These are phyloP conservation scores for Balamuthia mandrillaris DNA, from an alignment of 208 protist genomes.

Conservation along the genomic window DNA sequence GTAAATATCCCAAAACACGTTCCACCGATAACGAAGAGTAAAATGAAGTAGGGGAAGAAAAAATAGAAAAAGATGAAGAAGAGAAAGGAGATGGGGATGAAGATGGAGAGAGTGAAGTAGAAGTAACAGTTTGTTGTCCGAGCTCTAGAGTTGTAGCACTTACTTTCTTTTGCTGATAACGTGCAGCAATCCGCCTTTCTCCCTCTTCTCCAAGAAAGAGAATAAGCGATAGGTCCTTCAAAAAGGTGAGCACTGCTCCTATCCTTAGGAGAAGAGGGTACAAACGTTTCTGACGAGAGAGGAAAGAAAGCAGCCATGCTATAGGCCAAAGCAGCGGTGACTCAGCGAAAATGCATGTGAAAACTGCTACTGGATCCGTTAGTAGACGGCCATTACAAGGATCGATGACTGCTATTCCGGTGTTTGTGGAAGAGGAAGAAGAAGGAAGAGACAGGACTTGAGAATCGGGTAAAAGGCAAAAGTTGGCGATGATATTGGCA, in stretches of 20 bases:
- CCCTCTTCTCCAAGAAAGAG: too few relatives aligned
- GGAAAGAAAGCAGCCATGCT: background rate
- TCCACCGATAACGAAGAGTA: background rate
- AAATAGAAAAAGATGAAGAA: background rate
- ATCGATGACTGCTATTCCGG: too few relatives aligned
- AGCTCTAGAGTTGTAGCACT: too few relatives aligned
- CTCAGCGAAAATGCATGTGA: too few relatives aligned
- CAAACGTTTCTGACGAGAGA: too few relatives aligned
- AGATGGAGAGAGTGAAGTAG: background rate
- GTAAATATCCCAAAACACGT: background rate
- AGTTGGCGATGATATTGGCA: too few relatives aligned
- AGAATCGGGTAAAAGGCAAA: background rate
- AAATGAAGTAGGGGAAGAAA: background rate
- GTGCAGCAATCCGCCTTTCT: background rate
- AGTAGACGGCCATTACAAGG: too few relatives aligned
- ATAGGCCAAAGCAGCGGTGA: too few relatives aligned
- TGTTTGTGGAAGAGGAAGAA: background rate
- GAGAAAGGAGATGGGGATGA: background rate
- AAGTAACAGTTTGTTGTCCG: background rate
- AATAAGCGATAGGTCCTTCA: too few relatives aligned
- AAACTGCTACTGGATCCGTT: too few relatives aligned
- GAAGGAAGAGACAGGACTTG: background rate
- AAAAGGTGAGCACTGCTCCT: too few relatives aligned
- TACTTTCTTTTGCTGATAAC: background rate
- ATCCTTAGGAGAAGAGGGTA: too few relatives aligned